These are phyloP conservation scores for Cryptococcus sp. DNA, from an alignment of 1,284 basidiomycete species.

Conservation along the genomic window DNA sequence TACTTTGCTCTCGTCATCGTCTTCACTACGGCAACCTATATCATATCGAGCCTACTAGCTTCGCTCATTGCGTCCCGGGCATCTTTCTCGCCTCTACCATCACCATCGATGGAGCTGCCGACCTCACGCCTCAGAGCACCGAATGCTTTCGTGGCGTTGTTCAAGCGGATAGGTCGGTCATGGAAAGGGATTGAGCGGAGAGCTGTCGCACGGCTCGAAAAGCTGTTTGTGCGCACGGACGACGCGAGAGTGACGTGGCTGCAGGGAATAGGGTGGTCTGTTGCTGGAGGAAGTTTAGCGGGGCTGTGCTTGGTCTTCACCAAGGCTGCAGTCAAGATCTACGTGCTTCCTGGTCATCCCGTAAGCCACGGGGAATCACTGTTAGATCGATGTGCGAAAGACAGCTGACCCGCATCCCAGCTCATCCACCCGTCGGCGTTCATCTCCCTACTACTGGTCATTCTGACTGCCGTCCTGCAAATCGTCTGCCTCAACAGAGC, in stretches of 20 bases:
- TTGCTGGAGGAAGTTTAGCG: conserved; percentile 82
- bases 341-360: conserved; percentile 44
- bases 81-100: conserved; percentile 57
- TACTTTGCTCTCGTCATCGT: conserved; percentile 78
- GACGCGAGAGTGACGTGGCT: conserved; percentile 84
- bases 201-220: conserved; percentile 66
- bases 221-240: conserved; percentile 72
- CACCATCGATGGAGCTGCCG: conserved; percentile 37
- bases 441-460: conserved; percentile 77
- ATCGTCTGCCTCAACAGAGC: conserved; percentile 88
- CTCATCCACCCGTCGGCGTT: conserved; percentile 78
- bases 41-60: conserved; percentile 53
- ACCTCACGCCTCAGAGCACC: conserved; percentile 22
- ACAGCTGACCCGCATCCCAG: conserved; percentile 27
- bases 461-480: conserved; percentile 77
- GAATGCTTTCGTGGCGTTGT: conserved; percentile 23
- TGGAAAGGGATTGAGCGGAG: conserved; percentile 60
- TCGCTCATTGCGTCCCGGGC: conserved; percentile 45
- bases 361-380: conserved; percentile 24
- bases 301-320: conserved; percentile 88
- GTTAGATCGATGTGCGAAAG: neutral
- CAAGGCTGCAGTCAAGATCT: conserved; percentile 63
- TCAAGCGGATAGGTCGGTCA: conserved; percentile 11
- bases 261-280: conserved; percentile 88
- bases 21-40: conserved; percentile 66